These are phyloP conservation scores for Quercus tomentella DNA, from an alignment of 331 rosid species.

Conservation along the genomic window DNA sequence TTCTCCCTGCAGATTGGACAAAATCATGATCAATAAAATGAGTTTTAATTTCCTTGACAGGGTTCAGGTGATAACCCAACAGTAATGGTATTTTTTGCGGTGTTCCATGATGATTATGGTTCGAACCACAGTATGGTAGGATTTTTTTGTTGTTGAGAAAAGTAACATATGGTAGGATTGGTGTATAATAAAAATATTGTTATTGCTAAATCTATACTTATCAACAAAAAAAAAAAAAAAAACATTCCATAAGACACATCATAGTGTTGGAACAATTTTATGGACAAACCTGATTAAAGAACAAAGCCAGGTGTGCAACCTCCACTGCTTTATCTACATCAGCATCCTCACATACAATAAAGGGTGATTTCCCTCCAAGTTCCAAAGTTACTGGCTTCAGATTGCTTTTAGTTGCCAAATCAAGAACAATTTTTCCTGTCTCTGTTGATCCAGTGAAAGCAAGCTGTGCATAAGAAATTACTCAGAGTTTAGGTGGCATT, in stretches of 20 bases:
- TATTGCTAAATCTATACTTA: too few relatives aligned
- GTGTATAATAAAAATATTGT: too few relatives aligned
- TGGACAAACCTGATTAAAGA: constrained; percentile 67
- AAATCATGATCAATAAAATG: constrained; percentile 7
- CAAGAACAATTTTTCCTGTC: constrained; percentile 63
- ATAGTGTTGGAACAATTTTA: background rate
- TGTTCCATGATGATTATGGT: too few relatives aligned
- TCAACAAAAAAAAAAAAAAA: too few relatives aligned
- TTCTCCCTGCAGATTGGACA: constrained; percentile 63
- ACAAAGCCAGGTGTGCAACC: constrained; percentile 75
- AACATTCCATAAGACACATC: background rate
- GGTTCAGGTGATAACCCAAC: too few relatives aligned
- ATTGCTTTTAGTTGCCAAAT: constrained; percentile 79
- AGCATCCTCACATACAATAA: constrained; percentile 89
- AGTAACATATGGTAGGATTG: too few relatives aligned
- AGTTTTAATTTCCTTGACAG: background rate
- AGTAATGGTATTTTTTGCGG: too few relatives aligned
- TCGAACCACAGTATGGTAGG: too few relatives aligned
- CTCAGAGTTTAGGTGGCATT: background rate
- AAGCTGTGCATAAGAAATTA: constrained; percentile 47
- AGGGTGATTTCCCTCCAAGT: constrained; percentile 94
- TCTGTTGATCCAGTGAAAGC: constrained; percentile 91
- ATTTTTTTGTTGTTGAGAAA: too few relatives aligned
- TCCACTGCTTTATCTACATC: constrained; percentile 83
- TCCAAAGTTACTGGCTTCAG: constrained; percentile 77